Evolutionary conservation across 2,329 filamentous ascomycete genomes (phyloP), one percentile per base, ranked within the genome.

Genomic region (Aspergillus tanneri): DNA sequence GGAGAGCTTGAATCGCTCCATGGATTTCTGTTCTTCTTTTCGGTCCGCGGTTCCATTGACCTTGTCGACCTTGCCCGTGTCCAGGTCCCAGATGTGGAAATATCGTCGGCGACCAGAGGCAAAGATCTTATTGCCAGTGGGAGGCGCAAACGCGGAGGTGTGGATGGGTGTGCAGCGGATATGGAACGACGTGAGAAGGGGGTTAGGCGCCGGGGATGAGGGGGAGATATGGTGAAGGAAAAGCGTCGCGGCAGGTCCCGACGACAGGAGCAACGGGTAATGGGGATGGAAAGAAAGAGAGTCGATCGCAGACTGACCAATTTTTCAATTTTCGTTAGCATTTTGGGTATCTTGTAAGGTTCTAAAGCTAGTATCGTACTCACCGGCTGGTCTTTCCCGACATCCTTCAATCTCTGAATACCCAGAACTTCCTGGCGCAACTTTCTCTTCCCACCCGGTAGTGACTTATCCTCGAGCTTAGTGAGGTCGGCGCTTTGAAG

Each of bases 41-140:
- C 70, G 65, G 86, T 54, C 90, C 83, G 64, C 87, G 81, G 50
- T 93, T 75, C 65, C 87, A 78, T 58, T 84, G 36, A 95, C 81
- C 71, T 95, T 96, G 62, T 92, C 87, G 40, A 99, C 84, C 10
- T 78, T 76, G 35, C 93, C 93, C 0, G 86, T 85, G 35, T 86
- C 77, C 19, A 99, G 79, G 62, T 97, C 86, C 93, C 93, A 99
- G 57, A 87, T 85, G 72, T 97, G 93, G 71, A 97, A 96, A 75
- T 90, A 97, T 54, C 85, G 85, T 41, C 93, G 83, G 27, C 92
- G 86, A 28, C 91, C 91, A 14, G 90, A 87, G 50, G 96, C 88
- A 69, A 96, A 88, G 57, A 99, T 87, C 59, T 86, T 86, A 54
- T 87, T 84, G 54, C 88, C 89, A 12, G 74, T 73, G 4, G 86